Base-by-base conservation (phyloP, 177 flowering plant species). In the Tripterygium wilfordii region DNA sequence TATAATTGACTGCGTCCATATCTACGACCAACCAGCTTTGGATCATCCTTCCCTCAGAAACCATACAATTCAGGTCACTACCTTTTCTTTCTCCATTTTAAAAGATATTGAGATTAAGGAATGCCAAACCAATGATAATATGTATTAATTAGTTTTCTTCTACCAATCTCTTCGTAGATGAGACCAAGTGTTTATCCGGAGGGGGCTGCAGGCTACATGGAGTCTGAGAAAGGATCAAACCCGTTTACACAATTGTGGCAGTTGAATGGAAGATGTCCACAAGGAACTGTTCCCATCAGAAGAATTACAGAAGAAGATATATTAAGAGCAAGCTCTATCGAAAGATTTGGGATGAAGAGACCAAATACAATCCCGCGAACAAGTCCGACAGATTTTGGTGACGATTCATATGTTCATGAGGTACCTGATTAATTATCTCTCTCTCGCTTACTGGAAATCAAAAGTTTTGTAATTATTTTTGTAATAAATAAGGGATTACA, bases 171-270 rank as follows among this genome's bases (percentile, higher is more conserved):
- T n/a, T 33, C 10, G 23, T 57, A 87, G 96, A 63, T 59, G 70
- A 78, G 77, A 57, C 92, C 96, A 10, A 68, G 45, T 48, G 78
- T 67, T 50, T 82, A 80, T 38, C 96, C 92, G 43, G 87, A 83
- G 65, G 85, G 88, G 29, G 57, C 75, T n/a, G 81, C 47, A 53
- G 78, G 54, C 58, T 75, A 80, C 49, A 53, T 67, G 10, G 54
- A 71, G 16, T 40, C 75, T n/a, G 19, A n/a, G 9, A 12, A 16
- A 40, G 54, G 52, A 22, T 27, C 57, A 6, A 64, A 61, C 14
- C 45, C 75, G n/a, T 56, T 74, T 19, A 60, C 70, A 36, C 86
- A 66, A 30, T 29, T 57, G 20, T 66, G 71, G 71, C 71, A 62
- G n/a, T 6, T 47, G 14, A 62, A 52, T 47, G 67, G 71, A 5